Base-by-base conservation (phyloP, 2,329 filamentous ascomycete genomes). In the Aspergillus versicolor region DNA sequence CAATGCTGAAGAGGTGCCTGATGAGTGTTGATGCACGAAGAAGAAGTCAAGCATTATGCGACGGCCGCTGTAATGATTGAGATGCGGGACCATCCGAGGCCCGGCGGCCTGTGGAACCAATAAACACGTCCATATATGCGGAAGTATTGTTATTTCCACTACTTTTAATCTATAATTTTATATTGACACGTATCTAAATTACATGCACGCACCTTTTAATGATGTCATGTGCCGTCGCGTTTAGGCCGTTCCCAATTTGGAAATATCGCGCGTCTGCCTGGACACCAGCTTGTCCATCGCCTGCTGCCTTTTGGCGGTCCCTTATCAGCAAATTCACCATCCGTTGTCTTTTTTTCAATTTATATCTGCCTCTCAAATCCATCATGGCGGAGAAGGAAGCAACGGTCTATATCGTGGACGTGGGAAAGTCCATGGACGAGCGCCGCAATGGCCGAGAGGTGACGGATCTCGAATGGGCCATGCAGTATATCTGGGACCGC, bases 401-500 rank as follows among this genome's bases (percentile, higher is more conserved):
- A 8, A 94, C 89, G 0, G 85, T 97, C 43, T 99, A 94, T 74
- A 88, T 99, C 65, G 77, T 99, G 59, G 94, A 99, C 76, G 80
- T 97, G 22, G 92, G 92, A 57, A 81, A 79, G 68, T 90, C 92
- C n/a, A 97, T 96, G 90, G 88, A 82, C 57, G 80, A 89, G 70
- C 83, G 80, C 65, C 84, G 86, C 65, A 82, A 85, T 76, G 91
- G 88, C 24, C 86, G 94, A 63, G 71, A 79, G 19, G 84, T 93
- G 71, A 88, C 88, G 3, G 89, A 97, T 71, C 83, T 99, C 17
- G 91, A 97, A 59, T 99, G 88, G 86, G 85, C 86, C 47, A 87
- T 97, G 85, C 85, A 86, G 61, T 99, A 96, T 75, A 84, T 97
- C 49, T 99, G 93, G 92, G 93, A 97, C 80, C 94, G 90, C 71